Evolutionary conservation across 805 yeast species (phyloP), one percentile per base, ranked within the genome.

Genomic region (Cephaloascus fragrans): DNA sequence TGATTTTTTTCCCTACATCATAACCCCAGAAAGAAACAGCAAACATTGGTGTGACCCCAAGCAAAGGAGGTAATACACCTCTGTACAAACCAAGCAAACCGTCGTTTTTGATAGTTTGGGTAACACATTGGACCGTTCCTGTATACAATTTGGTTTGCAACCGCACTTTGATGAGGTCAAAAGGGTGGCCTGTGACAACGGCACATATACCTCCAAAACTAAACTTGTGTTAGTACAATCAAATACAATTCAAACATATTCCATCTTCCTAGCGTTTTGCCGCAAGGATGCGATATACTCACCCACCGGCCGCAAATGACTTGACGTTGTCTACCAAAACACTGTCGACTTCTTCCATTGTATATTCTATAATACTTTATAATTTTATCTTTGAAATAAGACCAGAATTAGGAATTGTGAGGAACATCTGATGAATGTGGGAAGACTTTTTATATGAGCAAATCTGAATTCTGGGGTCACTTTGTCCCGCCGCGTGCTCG

Each of bases 21-120:
- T 93, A 90, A 53, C 97, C 97, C 97, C 98, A 90, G 66, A 90
- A 90, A 2, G 95, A 83, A 18, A 93, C 93, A 2, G 97, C 97
- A 67, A 93, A 93, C 85, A 90, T 93, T 20, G 98, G 98, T 0
- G 97, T 93, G 18, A 90, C 97, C 18, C 98, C 98, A n/a, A 85
- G 56, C 38, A 90, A 64, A 3, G 98, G 98, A 12, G 97, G 96
- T 10, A 84, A 69, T 26, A 93, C 97, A 42, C 98, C 98, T 53
- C 95, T 70, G 61, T 90, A 90, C 47, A 90, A 77, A 1, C 97
- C 97, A 19, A 68, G 47, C 3, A 77, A 75, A 0, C 96, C 95
- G 44, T 83, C 87, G 19, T 71, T 70, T n/a, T 72, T 73, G 29
- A 90, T 45, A 3, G 94, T 88, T 26, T 71, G 71, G 47, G 66